These are phyloP conservation scores for Leishmania arabica DNA, from an alignment of 208 protist species.

Conservation along the genomic window DNA sequence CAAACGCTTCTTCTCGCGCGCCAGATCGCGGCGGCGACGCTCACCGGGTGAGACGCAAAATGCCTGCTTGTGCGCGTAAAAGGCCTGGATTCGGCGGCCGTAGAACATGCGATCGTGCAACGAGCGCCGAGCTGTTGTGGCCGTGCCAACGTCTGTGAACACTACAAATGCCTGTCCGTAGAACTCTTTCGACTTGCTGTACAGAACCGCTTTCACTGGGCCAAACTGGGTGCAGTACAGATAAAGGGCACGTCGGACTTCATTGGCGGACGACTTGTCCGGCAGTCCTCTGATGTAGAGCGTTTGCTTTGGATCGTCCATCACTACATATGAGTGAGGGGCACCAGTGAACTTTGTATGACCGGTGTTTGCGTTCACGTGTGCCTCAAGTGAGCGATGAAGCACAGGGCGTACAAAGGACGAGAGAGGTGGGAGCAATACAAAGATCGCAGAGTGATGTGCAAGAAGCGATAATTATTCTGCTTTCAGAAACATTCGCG, in stretches of 20 bases:
- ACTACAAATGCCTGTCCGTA: conserved; percentile 90
- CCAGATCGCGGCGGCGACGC: conserved; percentile 59
- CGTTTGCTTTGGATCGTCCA: conserved; percentile 85
- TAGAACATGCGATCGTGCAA: conserved; percentile 80
- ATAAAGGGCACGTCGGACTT: conserved; percentile 78
- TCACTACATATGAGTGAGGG: conserved; percentile 9
- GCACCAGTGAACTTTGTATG: neutral
- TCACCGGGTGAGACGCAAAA: conserved; percentile 76
- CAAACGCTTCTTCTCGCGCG: conserved; percentile 33
- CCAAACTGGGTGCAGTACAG: conserved; percentile 88
- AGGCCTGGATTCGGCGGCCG: conserved; percentile 69
- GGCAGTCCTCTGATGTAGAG: conserved; percentile 85
- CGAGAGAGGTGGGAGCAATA: neutral
- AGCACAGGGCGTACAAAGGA: neutral
- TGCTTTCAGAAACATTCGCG: neutral
- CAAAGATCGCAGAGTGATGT: neutral
- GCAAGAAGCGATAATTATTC: neutral
- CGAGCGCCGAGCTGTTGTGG: conserved; percentile 64
- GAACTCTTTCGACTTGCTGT: conserved; percentile 54
- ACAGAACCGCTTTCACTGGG: conserved; percentile 71
- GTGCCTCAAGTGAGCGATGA: neutral
- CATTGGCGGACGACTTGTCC: conserved; percentile 77
- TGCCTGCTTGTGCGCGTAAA: conserved; percentile 72
- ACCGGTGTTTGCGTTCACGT: neutral
- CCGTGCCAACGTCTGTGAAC: conserved; percentile 85